Base-by-base conservation (phyloP, 805 yeast genomes). In the Barnettozyma californica region DNA sequence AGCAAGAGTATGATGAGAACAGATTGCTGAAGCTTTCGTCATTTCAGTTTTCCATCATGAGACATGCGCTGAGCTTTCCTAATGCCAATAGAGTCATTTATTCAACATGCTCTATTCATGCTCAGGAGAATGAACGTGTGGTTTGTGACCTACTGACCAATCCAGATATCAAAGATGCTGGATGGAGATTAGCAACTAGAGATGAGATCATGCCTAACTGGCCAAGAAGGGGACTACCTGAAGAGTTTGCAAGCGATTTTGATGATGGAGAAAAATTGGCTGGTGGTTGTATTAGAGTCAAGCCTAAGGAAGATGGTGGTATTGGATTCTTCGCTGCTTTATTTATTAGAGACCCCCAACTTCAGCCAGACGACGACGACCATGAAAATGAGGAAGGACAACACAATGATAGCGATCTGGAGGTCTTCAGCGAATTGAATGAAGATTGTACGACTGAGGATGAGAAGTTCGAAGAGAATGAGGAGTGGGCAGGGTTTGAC, bases 301-400 rank as follows among this genome's bases (percentile, higher is more conserved):
- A 82, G 39, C 96, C 97, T 1, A 83, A 80, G 52, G 84, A 77
- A 40, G 99, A 94, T 64, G 99, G 98, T 27, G 99, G 99, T n/a
- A 94, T 94, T 58, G 99, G 99, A 0, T 94, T 94, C 63, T 94
- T 94, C 67, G 98, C 97, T 0, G 98, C 91, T 1, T 83, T 94
- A 48, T 92, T 94, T 63, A 86, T 87, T 53, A 75, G 85, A 48
- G 46, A 45, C 8, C 16, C 11, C n/a, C 26, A 5, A 23, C 36
- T 16, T 11, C 31, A 31, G 27, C 26, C 25, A 23, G 25, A 23
- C 8, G 25, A 23, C 25, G 25, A 18, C 33, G 45, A 33, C n/a
- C n/a, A n/a, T 25, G 54, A 41, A 18, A 29, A 42, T 26, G 37
- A 14, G 34, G 45, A 31, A 31, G 40, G 38, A 18, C 26, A 23